Conservation (phyloP, 31 red algal genomes). For the Odonthalia washingtoniensis region DNA sequence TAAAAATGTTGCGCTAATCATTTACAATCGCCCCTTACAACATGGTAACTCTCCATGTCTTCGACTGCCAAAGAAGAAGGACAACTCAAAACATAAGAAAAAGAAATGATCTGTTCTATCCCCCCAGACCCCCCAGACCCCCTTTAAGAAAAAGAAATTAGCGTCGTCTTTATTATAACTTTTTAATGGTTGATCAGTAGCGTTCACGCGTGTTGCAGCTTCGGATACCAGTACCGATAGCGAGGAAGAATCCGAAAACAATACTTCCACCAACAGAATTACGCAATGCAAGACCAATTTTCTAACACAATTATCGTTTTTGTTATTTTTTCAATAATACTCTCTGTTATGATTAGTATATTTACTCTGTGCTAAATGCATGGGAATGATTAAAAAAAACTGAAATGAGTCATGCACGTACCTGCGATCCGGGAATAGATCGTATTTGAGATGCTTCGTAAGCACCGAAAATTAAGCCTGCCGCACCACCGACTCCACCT, state of each 20-base stretch:
- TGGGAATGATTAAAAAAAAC: neutral
- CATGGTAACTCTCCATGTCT: too few species aligned
- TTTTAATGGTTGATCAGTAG: constrained; percentile 28
- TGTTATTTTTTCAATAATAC: too few species aligned
- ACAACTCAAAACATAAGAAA: too few species aligned
- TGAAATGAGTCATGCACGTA: constrained; percentile 6
- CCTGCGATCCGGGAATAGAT: constrained; percentile 78
- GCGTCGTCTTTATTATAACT: too few species aligned
- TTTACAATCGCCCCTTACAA: too few species aligned
- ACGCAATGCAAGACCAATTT: constrained; percentile 85
- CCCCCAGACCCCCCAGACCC: too few species aligned
- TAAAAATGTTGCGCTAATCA: too few species aligned
- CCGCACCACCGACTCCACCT: constrained; percentile 85
- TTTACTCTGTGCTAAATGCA: too few species aligned
- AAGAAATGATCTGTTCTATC: too few species aligned
- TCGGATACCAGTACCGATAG: constrained; percentile 93
- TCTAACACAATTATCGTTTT: constrained; percentile 32
- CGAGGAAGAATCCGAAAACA: constrained; percentile 98
- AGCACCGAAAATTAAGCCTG: constrained; percentile 87
- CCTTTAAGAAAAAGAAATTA: too few species aligned
- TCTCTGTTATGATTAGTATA: too few species aligned
- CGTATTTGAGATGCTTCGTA: constrained; percentile 86
- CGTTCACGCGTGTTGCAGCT: constrained; percentile 76
- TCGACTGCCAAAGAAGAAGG: too few species aligned
- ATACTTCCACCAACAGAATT: constrained; percentile 85